These are phyloP conservation scores for Colletotrichum acutatum DNA, from an alignment of 2,329 filamentous ascomycete species.

Conservation along the genomic window DNA sequence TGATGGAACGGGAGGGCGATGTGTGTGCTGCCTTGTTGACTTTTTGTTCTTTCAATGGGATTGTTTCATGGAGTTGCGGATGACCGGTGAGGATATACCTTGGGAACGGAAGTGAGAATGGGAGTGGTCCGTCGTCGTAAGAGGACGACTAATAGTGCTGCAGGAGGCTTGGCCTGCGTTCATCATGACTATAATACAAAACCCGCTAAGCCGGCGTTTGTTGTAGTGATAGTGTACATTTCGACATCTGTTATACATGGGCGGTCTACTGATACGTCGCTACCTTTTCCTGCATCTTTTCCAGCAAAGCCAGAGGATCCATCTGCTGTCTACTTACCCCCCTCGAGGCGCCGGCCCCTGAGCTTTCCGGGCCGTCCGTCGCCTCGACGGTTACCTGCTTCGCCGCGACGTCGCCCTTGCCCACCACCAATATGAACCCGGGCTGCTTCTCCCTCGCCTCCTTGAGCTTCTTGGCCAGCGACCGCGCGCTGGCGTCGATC, in stretches of 20 bases:
- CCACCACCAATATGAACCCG: slow-evolving; percentile 78
- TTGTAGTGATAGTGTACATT: slow-evolving; percentile 19
- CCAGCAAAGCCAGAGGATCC: slow-evolving; percentile 56
- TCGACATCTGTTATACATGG: slow-evolving; percentile 22
- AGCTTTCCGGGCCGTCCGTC: slow-evolving; percentile 36
- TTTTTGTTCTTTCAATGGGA: not conserved
- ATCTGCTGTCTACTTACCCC: slow-evolving; percentile 51
- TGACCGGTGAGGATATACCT: not conserved
- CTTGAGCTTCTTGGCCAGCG: slow-evolving; percentile 75
- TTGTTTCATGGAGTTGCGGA: not conserved
- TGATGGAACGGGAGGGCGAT: not conserved
- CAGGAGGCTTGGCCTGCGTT: not conserved
- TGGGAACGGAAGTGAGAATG: not conserved
- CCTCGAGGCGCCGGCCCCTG: slow-evolving; percentile 39
- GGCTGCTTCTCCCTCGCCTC: slow-evolving; percentile 80
- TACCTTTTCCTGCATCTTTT: slow-evolving; percentile 57
- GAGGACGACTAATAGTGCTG: not conserved
- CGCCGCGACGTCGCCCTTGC: slow-evolving; percentile 68
- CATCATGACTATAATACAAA: slow-evolving; percentile 1
- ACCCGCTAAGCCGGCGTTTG: not conserved
- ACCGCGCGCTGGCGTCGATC: slow-evolving; percentile 71
- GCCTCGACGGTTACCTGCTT: slow-evolving; percentile 63
- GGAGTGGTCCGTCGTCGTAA: not conserved
- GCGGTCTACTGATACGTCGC: slow-evolving; percentile 57
- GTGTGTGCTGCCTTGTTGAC: not conserved